Evolutionary conservation across 2,329 filamentous ascomycete genomes (phyloP).

Genomic region (Rhytidhysteron rufulum): DNA sequence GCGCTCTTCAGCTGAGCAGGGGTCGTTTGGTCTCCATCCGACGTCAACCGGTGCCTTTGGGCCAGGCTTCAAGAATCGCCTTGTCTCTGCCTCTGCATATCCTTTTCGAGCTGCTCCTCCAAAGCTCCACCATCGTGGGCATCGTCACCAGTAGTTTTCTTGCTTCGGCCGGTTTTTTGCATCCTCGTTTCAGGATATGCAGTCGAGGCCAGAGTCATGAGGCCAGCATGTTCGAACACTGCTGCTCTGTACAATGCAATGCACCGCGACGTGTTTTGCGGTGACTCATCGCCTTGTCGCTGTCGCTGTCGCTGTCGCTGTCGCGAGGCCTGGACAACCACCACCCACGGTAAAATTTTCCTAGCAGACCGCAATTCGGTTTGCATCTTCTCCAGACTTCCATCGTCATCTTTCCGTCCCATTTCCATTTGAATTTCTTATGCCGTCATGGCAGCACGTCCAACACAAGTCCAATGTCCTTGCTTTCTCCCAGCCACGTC

Average conservation of each 20-base stretch:
- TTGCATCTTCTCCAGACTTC: background rate
- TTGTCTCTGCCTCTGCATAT: conserved; percentile 4
- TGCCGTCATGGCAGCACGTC: background rate
- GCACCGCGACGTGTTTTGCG: conserved; percentile 27
- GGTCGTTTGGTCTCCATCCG: conserved; percentile 13
- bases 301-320: no score
- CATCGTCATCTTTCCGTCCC: background rate
- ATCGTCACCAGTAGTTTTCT: conserved; percentile 17
- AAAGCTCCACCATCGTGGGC: no score
- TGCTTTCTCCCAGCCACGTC: background rate
- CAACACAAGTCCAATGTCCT: background rate
- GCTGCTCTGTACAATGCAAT: conserved; percentile 21
- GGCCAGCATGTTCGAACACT: conserved; percentile 13
- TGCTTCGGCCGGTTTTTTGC: conserved; percentile 14
- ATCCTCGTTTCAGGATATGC: conserved; percentile 27
- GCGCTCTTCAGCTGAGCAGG: conserved; percentile 30
- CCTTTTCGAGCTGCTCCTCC: conserved; percentile 10
- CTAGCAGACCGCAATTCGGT: background rate
- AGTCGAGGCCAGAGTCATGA: conserved; percentile 14
- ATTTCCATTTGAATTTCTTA: background rate
- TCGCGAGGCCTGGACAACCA: conserved; percentile 4
- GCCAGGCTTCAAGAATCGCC: conserved; percentile 3
- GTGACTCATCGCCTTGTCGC: conserved; percentile 37
- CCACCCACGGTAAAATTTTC: background rate
- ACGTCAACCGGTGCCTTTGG: conserved; percentile 8